Percentiles rank a stretch among this genome's conserved stretches.
phyloP scores from a whole-genome alignment of 31 red algal species.

The Bonnemaisonia californica region DNA sequence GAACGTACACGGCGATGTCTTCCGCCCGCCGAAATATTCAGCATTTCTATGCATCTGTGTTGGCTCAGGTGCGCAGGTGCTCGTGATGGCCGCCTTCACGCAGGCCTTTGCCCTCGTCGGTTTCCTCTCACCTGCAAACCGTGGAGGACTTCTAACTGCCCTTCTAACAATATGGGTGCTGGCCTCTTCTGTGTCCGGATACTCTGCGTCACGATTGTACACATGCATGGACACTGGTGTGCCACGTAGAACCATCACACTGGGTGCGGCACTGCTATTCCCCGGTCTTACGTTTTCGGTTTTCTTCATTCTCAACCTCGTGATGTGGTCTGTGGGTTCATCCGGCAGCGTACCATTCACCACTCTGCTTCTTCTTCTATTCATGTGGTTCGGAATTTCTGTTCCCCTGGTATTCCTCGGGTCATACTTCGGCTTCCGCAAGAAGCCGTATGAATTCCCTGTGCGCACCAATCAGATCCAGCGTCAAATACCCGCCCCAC shows the following conservation, averaged over 20 bases:
- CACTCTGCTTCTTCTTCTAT: slow-evolving; percentile 70
- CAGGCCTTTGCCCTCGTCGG: slow-evolving; percentile 80
- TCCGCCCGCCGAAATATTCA: slow-evolving; percentile 70
- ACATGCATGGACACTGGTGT: slow-evolving; percentile 51
- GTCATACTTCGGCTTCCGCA: slow-evolving; percentile 66
- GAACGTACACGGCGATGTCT: slow-evolving; percentile 90
- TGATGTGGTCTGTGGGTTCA: slow-evolving; percentile 66
- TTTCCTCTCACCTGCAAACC: slow-evolving; percentile 90
- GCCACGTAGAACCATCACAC: slow-evolving; percentile 57
- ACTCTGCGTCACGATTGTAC: slow-evolving; percentile 66
- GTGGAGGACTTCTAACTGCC: slow-evolving; percentile 82
- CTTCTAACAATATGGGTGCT: slow-evolving; percentile 79
- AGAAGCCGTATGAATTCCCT: slow-evolving; percentile 58
- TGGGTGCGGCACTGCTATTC: slow-evolving; percentile 71
- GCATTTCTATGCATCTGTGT: slow-evolving; percentile 67
- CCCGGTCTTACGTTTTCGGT: slow-evolving; percentile 77
- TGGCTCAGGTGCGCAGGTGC: slow-evolving; percentile 82
- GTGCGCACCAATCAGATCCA: slow-evolving; percentile 77
- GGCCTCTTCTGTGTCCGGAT: slow-evolving; percentile 67
- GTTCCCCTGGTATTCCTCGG: slow-evolving; percentile 80
- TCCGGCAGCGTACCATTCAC: slow-evolving; percentile 76
- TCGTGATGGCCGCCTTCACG: slow-evolving; percentile 66
- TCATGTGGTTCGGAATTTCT: slow-evolving; percentile 95
- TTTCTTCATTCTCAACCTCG: slow-evolving; percentile 82
- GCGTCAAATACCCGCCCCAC: slow-evolving; percentile 73